phyloP scores from a whole-genome alignment of 2,329 filamentous ascomycete genomes.

The Stenocarpella maydis region DNA sequence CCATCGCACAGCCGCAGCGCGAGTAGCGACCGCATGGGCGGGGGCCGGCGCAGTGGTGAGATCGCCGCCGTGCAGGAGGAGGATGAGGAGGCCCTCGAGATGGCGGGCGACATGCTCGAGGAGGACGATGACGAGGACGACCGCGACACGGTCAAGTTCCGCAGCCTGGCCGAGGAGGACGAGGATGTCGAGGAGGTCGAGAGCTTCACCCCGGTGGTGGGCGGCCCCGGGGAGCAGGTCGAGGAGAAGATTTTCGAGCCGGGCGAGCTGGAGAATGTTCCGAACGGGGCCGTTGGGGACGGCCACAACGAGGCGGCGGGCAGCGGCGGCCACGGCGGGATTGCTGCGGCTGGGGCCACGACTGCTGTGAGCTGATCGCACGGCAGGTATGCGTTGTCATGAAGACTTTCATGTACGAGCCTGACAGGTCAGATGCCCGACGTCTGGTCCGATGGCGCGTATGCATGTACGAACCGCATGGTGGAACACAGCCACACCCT shows the following conservation, averaged over 20 bases:
- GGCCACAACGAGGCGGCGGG: background rate
- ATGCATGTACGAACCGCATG: background rate
- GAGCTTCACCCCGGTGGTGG: constrained; percentile 34
- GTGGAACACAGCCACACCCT: too few species aligned
- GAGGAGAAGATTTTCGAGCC: constrained; percentile 37
- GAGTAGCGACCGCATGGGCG: constrained; percentile 68
- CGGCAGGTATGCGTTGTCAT: background rate
- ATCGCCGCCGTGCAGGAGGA: constrained; percentile 73
- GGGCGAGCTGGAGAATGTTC: constrained; percentile 20
- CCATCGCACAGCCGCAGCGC: constrained; percentile 59
- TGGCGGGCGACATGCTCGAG: constrained; percentile 38
- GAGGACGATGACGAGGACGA: constrained; percentile 53
- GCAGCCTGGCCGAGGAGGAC: constrained; percentile 53
- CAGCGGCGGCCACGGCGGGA: background rate
- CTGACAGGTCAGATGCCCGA: background rate
- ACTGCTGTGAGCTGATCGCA: constrained; percentile 1
- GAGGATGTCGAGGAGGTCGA: constrained; percentile 53
- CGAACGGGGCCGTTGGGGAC: background rate
- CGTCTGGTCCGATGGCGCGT: background rate
- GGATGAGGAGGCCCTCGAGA: constrained; percentile 57
- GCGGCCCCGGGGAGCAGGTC: constrained; percentile 34
- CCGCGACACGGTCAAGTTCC: constrained; percentile 60
- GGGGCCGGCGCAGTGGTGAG: constrained; percentile 71
- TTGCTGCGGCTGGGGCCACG: background rate
- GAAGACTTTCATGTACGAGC: background rate